A percentile compares a stretch with the other conserved stretches of the same genome.
Evolutionary conservation across 495 filamentous ascomycete genomes (phyloP).

Genomic region (Xylaria curta): DNA sequence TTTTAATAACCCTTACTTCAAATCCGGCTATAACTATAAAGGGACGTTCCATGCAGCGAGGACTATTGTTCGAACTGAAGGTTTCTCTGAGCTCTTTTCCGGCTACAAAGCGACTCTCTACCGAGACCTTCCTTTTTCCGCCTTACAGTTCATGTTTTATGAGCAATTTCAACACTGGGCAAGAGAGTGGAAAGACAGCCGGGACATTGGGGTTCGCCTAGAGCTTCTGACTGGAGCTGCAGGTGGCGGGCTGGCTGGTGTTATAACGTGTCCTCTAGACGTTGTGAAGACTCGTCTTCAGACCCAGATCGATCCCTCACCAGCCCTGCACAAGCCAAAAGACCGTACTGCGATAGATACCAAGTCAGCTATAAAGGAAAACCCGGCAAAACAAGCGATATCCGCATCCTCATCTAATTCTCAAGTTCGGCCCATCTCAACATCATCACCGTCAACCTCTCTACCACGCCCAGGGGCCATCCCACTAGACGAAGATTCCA

Average conservation of each 20-base stretch:
- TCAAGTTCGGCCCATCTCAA: slow-evolving; percentile 76
- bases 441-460: slow-evolving; percentile 80
- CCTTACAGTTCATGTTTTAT: slow-evolving; percentile 96
- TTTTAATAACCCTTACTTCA: slow-evolving; percentile 91
- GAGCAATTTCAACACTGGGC: slow-evolving; percentile 89
- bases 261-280: slow-evolving; percentile 93
- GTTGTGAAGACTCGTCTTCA: slow-evolving; percentile 98
- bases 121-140: slow-evolving; percentile 94
- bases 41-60: slow-evolving; percentile 77
- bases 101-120: slow-evolving; percentile 95
- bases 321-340: slow-evolving; percentile 32
- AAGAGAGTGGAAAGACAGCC: slow-evolving; percentile 67
- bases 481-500: slow-evolving; percentile 84
- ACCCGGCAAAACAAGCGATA: slow-evolving; percentile 29
- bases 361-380: slow-evolving; percentile 30
- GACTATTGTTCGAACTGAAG: slow-evolving; percentile 84
- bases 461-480: slow-evolving; percentile 74
- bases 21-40: slow-evolving; percentile 93
- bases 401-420: slow-evolving; percentile 41
- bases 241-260: slow-evolving; percentile 93
- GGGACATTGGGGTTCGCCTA: slow-evolving; percentile 81
- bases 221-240: slow-evolving; percentile 89
- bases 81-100: slow-evolving; percentile 83
- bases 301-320: slow-evolving; percentile 75
- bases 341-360: slow-evolving; percentile 29